Evolutionary conservation across 345 rosid genomes (phyloP).

Genomic region (Camelina neglecta): DNA sequence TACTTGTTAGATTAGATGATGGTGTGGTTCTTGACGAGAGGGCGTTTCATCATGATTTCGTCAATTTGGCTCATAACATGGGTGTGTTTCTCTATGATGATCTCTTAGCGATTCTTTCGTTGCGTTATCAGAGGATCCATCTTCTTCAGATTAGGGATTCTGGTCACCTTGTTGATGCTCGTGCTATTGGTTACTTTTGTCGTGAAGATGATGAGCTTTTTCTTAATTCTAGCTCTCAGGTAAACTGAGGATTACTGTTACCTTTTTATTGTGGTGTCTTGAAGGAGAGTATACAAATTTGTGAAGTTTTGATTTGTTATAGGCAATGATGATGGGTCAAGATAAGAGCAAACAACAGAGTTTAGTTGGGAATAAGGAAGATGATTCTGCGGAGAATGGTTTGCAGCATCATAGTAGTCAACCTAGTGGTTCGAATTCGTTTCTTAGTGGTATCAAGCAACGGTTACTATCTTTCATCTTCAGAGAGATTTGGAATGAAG

Average conservation of each 20-base stretch:
- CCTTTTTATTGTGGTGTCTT: neutral
- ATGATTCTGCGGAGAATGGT: constrained; percentile 54
- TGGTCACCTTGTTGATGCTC: constrained; percentile 84
- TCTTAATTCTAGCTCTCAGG: constrained; percentile 79
- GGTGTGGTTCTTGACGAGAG: constrained; percentile 82
- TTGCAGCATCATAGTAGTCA: constrained; percentile 47
- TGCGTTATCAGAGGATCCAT: constrained; percentile 88
- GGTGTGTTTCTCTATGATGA: constrained; percentile 95
- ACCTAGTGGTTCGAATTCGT: constrained; percentile 50
- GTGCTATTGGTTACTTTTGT: constrained; percentile 85
- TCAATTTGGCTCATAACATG: constrained; percentile 73
- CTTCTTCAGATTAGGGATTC: constrained; percentile 91
- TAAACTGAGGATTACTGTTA: constrained; percentile 39
- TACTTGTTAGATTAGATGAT: constrained; percentile 84
- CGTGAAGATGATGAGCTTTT: constrained; percentile 95
- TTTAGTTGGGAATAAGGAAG: constrained; percentile 49
- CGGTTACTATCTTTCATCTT: constrained; percentile 92
- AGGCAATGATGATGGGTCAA: constrained; percentile 50
- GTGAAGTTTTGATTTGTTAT: constrained; percentile 43
- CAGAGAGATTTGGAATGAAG: constrained; percentile 80
- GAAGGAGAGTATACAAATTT: neutral
- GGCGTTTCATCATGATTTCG: constrained; percentile 81
- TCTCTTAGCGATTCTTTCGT: constrained; percentile 80
- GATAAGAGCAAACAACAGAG: constrained; percentile 58
- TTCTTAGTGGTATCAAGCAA: constrained; percentile 89